A percentile compares a stretch with the other conserved stretches of the same genome.
phyloP scores from a whole-genome alignment of 352 stramenopile genomes.

The Phytopythium ostracodes region DNA sequence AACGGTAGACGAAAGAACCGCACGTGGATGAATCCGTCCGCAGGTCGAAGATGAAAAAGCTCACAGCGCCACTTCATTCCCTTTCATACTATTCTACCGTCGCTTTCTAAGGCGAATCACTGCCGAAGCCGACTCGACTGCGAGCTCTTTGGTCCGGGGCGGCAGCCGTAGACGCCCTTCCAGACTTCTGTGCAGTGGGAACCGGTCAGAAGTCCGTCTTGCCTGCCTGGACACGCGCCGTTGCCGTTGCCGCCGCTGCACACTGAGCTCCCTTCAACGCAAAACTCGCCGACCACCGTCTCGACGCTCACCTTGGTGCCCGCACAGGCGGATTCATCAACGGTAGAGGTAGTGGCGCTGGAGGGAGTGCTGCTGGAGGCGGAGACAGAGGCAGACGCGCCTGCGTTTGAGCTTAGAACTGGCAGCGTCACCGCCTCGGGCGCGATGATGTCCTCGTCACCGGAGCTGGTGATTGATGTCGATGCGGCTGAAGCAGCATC shows the following conservation, averaged over 20 bases:
- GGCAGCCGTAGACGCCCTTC: conserved; percentile 24
- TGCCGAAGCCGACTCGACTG: not conserved
- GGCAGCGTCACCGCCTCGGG: not conserved
- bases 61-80: not conserved
- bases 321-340: not conserved
- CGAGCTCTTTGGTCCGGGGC: conserved; percentile 3
- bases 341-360: not conserved
- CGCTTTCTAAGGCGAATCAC: not conserved
- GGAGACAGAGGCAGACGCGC: not conserved
- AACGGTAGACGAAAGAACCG: too few relatives aligned
- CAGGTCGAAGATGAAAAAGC: not conserved
- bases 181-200: conserved; percentile 28
- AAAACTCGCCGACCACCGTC: conserved; percentile 27
- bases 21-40: too few relatives aligned
- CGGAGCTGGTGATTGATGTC: not conserved
- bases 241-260: conserved; percentile 9
- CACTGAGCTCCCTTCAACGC: conserved; percentile 20
- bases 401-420: too few relatives aligned
- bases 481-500: not conserved
- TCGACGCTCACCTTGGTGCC: conserved; percentile 31
- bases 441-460: not conserved
- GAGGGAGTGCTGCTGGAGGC: not conserved
- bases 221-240: conserved; percentile 28
- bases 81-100: not conserved
- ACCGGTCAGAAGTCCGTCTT: conserved; percentile 25